Percentiles rank a stretch among this genome's conserved stretches.
These are phyloP conservation scores for Ustilago trichophora DNA, from an alignment of 1,284 basidiomycete species.

Conservation along the genomic window DNA sequence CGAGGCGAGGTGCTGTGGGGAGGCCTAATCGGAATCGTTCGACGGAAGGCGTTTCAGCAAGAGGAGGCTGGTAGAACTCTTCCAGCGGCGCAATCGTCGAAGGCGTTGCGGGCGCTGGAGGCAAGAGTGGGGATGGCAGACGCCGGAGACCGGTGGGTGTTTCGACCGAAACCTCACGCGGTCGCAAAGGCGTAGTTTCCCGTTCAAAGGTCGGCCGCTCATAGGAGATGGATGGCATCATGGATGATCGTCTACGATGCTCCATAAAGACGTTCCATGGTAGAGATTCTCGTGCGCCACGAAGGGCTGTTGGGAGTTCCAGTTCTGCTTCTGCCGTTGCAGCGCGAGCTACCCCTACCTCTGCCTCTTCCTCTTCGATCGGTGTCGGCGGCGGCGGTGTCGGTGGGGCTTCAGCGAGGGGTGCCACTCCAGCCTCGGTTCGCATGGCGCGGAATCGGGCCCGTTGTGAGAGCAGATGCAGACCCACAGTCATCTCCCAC, in stretches of 20 bases:
- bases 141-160: slow-evolving; percentile 40
- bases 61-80: slow-evolving; percentile 8
- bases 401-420: slow-evolving; percentile 7
- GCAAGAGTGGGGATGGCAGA: slow-evolving; percentile 16
- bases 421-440: slow-evolving; percentile 5
- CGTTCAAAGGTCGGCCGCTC: slow-evolving; percentile 26
- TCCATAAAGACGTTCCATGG: slow-evolving; percentile 45
- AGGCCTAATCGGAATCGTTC: slow-evolving; percentile 16
- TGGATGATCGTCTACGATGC: slow-evolving; percentile 35
- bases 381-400: slow-evolving; percentile 27
- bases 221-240: slow-evolving; percentile 37
- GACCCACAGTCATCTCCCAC: slow-evolving; percentile 30
- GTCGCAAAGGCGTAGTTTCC: slow-evolving; percentile 23
- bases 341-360: slow-evolving; percentile 30
- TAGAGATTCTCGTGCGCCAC: slow-evolving; percentile 29
- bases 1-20: slow-evolving; percentile 1
- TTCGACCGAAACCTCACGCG: slow-evolving; percentile 29
- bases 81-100: slow-evolving; percentile 25
- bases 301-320: slow-evolving; percentile 17
- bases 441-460: slow-evolving; percentile 8
- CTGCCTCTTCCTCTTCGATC: slow-evolving; percentile 12
- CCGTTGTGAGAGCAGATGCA: slow-evolving; percentile 12
- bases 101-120: slow-evolving; percentile 10
- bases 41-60: slow-evolving; percentile 15
- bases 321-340: slow-evolving; percentile 7